Conservation (phyloP, 345 rosid genomes). For the Cardiospermum halicacabum region DNA sequence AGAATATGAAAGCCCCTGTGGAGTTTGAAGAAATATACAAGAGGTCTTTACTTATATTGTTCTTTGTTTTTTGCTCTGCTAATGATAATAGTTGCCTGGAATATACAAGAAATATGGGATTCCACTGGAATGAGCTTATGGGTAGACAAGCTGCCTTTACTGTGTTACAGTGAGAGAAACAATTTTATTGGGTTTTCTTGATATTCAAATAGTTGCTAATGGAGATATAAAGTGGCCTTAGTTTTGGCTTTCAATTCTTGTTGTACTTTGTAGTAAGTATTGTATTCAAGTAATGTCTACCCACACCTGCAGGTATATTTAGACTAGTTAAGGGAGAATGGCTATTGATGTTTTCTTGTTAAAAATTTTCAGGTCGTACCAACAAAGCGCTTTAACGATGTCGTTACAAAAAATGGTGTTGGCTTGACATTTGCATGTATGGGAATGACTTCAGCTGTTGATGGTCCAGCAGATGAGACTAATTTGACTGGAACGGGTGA, state of each 20-base stretch:
- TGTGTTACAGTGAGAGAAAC: neutral
- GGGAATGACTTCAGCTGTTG: slow-evolving; percentile 77
- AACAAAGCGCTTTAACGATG: slow-evolving; percentile 51
- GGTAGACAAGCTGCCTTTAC: neutral
- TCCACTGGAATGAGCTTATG: slow-evolving; percentile 4
- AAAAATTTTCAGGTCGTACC: slow-evolving; percentile 66
- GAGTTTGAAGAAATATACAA: neutral
- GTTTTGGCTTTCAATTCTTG: neutral
- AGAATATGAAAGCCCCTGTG: neutral
- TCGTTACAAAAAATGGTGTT: slow-evolving; percentile 60
- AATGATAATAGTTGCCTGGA: neutral
- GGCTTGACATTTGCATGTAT: slow-evolving; percentile 79
- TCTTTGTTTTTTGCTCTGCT: too few species aligned
- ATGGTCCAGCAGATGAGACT: slow-evolving; percentile 78
- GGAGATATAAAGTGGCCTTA: neutral
- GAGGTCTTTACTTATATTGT: neutral
- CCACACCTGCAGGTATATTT: neutral
- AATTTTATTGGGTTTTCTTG: neutral
- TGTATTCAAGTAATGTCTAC: neutral
- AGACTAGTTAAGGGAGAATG: neutral
- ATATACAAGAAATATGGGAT: neutral
- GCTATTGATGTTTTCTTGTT: neutral
- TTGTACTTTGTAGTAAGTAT: neutral
- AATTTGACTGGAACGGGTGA: slow-evolving; percentile 78
- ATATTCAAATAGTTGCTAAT: neutral